Conservation (phyloP, 441 rosid species). For the Erysimum pusillum region DNA sequence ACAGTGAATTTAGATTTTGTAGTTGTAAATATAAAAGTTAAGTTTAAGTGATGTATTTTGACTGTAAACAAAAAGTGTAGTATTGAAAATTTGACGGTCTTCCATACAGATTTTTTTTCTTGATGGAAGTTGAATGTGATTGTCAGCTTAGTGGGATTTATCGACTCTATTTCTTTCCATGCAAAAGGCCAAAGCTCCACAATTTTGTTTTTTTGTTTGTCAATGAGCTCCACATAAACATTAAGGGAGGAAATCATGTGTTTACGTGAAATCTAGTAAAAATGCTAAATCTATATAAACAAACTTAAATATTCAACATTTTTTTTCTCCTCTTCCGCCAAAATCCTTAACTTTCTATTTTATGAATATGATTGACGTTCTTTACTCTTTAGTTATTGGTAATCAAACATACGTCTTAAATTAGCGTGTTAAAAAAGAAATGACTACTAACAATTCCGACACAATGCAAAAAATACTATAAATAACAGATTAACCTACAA, state of each 20-base stretch:
- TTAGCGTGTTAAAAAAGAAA: background rate
- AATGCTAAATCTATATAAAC: too few relatives aligned
- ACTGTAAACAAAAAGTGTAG: background rate
- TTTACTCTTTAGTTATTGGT: too few relatives aligned
- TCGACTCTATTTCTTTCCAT: conserved; percentile 14
- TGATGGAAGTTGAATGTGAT: background rate
- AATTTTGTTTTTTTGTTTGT: too few relatives aligned
- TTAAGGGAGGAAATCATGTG: background rate
- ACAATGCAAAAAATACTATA: background rate
- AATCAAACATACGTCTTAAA: too few relatives aligned
- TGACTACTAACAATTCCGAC: too few relatives aligned
- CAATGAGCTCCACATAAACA: background rate
- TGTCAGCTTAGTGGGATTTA: background rate
- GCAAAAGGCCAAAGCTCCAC: background rate
- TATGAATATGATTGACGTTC: too few relatives aligned
- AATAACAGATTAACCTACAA: background rate
- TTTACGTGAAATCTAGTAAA: too few relatives aligned
- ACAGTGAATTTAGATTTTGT: background rate
- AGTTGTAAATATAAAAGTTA: background rate
- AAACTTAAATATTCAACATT: too few relatives aligned
- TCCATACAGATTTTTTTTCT: background rate
- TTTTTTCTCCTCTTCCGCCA: too few relatives aligned
- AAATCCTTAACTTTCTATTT: too few relatives aligned
- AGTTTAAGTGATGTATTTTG: background rate
- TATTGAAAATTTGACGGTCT: background rate